These are phyloP conservation scores for Fusarium devonianum DNA, from an alignment of 2,329 filamentous ascomycete species.

Conservation along the genomic window DNA sequence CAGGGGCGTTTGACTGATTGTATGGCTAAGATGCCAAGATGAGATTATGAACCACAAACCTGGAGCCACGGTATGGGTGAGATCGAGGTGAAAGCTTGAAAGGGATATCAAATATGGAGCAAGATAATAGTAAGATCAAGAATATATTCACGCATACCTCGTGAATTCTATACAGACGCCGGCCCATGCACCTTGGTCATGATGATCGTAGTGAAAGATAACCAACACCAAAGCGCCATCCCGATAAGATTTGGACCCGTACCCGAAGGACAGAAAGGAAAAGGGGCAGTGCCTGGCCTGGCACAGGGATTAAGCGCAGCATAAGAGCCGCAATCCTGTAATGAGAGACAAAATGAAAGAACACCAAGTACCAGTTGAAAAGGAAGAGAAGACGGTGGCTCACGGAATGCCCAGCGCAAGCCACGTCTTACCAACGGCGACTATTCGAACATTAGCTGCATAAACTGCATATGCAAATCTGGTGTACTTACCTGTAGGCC, in stretches of 20 bases:
- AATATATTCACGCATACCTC: slow-evolving; percentile 46
- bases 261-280: slow-evolving; percentile 8
- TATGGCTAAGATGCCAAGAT: slow-evolving; percentile 18
- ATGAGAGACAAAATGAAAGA: slow-evolving; percentile 18
- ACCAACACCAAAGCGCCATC: slow-evolving; percentile 37
- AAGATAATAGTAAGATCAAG: slow-evolving; percentile 34
- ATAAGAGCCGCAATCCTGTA: slow-evolving; percentile 9
- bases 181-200: slow-evolving; percentile 42
- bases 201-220: slow-evolving; percentile 37
- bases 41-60: slow-evolving; percentile 11
- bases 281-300: slow-evolving; percentile 32
- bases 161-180: slow-evolving; percentile 44
- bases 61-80: slow-evolving; percentile 6
- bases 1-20: slow-evolving; percentile 12
- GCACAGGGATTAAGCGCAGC: slow-evolving; percentile 22
- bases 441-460: slow-evolving; percentile 36
- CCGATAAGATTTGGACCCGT: slow-evolving; percentile 17
- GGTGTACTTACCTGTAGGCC: slow-evolving; percentile 51
- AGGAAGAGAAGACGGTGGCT: slow-evolving; percentile 11
- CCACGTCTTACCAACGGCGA: slow-evolving; percentile 46
- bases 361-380: slow-evolving; percentile 22
- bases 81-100: slow-evolving; percentile 5
- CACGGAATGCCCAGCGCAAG: neutral
- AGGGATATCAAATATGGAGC: slow-evolving; percentile 8
- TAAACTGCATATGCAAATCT: no score